phyloP scores from a whole-genome alignment of 768 basidiomycete species.

The Lactifluus volemus region DNA sequence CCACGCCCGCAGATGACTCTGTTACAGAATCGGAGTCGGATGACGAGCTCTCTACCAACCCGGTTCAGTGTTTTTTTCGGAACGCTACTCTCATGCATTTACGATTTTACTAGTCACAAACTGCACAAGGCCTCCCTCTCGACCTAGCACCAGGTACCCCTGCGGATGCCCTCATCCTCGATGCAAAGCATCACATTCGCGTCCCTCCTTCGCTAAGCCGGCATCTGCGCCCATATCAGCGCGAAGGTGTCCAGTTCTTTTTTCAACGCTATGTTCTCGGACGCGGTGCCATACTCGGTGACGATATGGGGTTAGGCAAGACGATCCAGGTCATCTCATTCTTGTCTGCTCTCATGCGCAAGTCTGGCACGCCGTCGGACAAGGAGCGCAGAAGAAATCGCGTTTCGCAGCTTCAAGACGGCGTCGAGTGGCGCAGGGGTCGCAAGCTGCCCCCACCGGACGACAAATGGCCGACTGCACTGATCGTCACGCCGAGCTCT shows the following conservation, averaged over 20 bases:
- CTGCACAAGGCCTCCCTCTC: slow-evolving; percentile 29
- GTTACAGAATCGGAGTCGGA: slow-evolving; percentile 42
- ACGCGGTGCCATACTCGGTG: slow-evolving; percentile 78
- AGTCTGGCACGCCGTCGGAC: slow-evolving; percentile 58
- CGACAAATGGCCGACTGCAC: slow-evolving; percentile 72
- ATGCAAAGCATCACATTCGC: slow-evolving; percentile 35
- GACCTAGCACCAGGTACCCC: slow-evolving; percentile 33
- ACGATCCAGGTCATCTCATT: slow-evolving; percentile 91
- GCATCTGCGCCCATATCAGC: slow-evolving; percentile 85
- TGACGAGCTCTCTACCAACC: slow-evolving; percentile 7
- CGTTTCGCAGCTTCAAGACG: slow-evolving; percentile 60
- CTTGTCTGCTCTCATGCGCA: slow-evolving; percentile 87
- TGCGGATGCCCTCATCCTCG: slow-evolving; percentile 44
- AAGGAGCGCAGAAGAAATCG: slow-evolving; percentile 53
- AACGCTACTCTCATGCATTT: background rate
- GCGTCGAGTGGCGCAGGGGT: slow-evolving; percentile 40
- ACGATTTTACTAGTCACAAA: background rate
- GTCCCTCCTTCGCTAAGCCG: slow-evolving; percentile 71
- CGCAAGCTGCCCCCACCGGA: slow-evolving; percentile 57
- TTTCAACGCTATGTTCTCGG: slow-evolving; percentile 60
- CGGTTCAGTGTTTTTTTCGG: slow-evolving; percentile 1
- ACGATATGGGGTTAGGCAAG: slow-evolving; percentile 96
- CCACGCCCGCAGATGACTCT: slow-evolving; percentile 28
- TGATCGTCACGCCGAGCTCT: slow-evolving; percentile 81
- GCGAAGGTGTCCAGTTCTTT: slow-evolving; percentile 78